phyloP scores from a whole-genome alignment of 441 rosid genomes.

The Kokia cookei region DNA sequence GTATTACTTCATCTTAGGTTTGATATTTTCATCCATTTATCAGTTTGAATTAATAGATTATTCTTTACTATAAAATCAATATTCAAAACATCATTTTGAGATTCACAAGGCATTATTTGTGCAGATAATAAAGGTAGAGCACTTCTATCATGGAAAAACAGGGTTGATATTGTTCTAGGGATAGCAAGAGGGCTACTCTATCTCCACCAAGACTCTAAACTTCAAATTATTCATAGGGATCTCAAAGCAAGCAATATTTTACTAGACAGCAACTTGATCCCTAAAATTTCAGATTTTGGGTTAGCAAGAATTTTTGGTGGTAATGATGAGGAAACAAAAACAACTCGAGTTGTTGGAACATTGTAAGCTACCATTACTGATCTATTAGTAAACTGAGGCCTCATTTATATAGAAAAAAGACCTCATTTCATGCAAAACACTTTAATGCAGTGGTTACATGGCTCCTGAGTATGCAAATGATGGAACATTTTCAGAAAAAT shows the following conservation, averaged over 20 bases:
- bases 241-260: slow-evolving; percentile 21
- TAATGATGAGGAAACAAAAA: slow-evolving; percentile 12
- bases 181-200: slow-evolving; percentile 25
- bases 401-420: no score
- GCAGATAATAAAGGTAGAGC: slow-evolving; percentile 11
- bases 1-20: slow-evolving; percentile 28
- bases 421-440: not conserved
- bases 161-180: slow-evolving; percentile 19
- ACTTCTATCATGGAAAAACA: slow-evolving; percentile 12
- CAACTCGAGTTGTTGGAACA: slow-evolving; percentile 18
- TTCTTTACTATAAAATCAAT: not conserved
- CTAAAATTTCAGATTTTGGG: slow-evolving; percentile 33
- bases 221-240: slow-evolving; percentile 22
- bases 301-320: slow-evolving; percentile 20
- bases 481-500: slow-evolving; percentile 15
- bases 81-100: not conserved
- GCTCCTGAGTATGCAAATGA: slow-evolving; percentile 17
- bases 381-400: no score
- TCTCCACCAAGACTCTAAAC: slow-evolving; percentile 29
- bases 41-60: not conserved
- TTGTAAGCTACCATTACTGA: slow-evolving; percentile 12
- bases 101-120: not conserved
- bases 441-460: slow-evolving; percentile 18
- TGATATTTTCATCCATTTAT: no score
- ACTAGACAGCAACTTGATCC: slow-evolving; percentile 13